Evolutionary conservation across 305 asterid species (phyloP), one percentile per base, ranked within the genome.

Genomic region (Fraxinus platypoda): DNA sequence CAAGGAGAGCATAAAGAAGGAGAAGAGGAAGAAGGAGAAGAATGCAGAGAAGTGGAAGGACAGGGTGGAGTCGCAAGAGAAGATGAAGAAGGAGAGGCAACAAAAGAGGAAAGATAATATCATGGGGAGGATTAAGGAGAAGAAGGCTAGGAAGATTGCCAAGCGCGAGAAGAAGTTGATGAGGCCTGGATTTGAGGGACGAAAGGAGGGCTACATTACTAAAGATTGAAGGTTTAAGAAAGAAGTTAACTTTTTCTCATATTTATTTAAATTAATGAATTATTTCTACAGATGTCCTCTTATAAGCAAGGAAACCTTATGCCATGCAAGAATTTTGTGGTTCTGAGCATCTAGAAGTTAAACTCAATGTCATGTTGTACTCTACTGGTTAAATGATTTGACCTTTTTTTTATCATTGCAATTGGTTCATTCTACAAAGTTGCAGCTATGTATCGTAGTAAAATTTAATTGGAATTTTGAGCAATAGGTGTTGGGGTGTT

Each of bases 181-280:
- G 98, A 92, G 99, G 89, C 97, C 97, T 1, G 98, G 98, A 2
- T 95, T 94, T 23, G 99, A 95, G 89, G 99, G 99, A 8, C 84
- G 99, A 26, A 94, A 90, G 82, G 91, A 87, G 74, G 94, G 92
- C 4, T 93, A 81, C 82, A 91, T 95, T 28, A 70, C 74, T 82
- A 92, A 91, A 70, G 89, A 91, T 68, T 92, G 90, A 91, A 87
- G 85, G 74, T 82, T 75, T 78, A 38, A 79, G 80, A 6, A 19
- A 38, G 21, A 74, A 1, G 21, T 84, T 28, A 75, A 2, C 46
- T 3, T 73, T 74, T 70, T 68, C 8, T 19, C 35, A 41, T 0
- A 2, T 37, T 66, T 75, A 28, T 23, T 17, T 15, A 15, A 30
- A 30, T 77, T 76, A 74, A 64, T 62, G 74, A 77, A 79, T 74